Base-by-base conservation (phyloP, 371 early-diverging fungal species). In the Rhizopus stolonifer region DNA sequence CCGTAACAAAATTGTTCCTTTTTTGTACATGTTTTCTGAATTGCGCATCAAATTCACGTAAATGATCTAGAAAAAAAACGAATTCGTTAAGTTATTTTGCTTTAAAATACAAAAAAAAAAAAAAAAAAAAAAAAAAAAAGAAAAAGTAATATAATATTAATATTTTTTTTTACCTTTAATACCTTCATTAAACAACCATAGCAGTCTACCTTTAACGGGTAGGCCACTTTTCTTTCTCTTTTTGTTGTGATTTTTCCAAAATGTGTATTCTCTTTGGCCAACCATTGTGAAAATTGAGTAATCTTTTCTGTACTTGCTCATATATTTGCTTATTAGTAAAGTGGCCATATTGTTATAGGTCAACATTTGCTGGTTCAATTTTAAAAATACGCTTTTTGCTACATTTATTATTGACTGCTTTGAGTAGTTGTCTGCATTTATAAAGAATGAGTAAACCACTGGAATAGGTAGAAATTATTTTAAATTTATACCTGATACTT, bases 351-450 rank as follows among this genome's bases (percentile, higher is more conserved):
- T 34, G 34, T 6, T 13, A 34, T 34, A 34, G 34, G 14, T 34
- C 34, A 34, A 34, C 34, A 34, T 34, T 34, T 34, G 34, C 34
- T 34, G 34, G n/a, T 34, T 34, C 34, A 34, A 34, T 34, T 34
- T 29, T 34, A 34, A 34, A 34, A 34, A n/a, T 34, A 34, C 14
- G 34, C 34, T 34, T 34, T 34, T 34, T 34, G 34, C 34, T 34
- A 34, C 34, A 34, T 34, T 34, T 34, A 34, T 34, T 34, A 34
- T 34, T 34, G 34, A 34, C 34, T 34, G 34, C n/a, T 34, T 34
- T 34, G 34, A 34, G 14, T 34, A 34, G 34, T 34, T 34, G 34
- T 34, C 34, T 34, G 34, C 14, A n/a, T 34, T 34, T 14, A 34
- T 29, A 34, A n/a, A 34, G 34, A 34, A 34, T 34, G 34, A 34